phyloP scores from a whole-genome alignment of 805 yeast species.

The Barnettozyma wickerhamii region DNA sequence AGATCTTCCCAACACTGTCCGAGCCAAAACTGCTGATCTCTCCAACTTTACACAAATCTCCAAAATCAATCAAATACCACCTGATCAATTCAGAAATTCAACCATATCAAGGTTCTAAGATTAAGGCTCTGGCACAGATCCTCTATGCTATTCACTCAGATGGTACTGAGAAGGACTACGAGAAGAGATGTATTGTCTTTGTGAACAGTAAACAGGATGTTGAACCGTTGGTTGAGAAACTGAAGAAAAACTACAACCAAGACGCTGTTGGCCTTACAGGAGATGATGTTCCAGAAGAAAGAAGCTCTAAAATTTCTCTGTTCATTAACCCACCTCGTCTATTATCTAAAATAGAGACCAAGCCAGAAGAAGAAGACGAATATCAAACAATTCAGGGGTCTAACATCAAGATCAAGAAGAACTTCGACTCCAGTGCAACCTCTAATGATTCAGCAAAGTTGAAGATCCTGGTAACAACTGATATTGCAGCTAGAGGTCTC shows the following conservation, averaged over 20 bases:
- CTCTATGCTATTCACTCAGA: conserved; percentile 81
- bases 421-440: conserved; percentile 1
- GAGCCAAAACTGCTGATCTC: conserved; percentile 55
- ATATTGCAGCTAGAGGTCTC: conserved; percentile 83
- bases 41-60: conserved; percentile 82
- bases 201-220: conserved; percentile 73
- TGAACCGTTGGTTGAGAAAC: conserved; percentile 47
- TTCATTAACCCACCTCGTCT: conserved; percentile 60
- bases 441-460: conserved; percentile 29
- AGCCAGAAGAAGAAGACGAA: conserved; percentile 11
- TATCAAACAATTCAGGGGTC: conserved; percentile 29
- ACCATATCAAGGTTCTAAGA: conserved; percentile 82
- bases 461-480: conserved; percentile 82
- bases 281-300: conserved; percentile 53
- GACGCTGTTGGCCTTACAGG: conserved; percentile 68
- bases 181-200: conserved; percentile 79
- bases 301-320: conserved; percentile 50
- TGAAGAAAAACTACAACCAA: conserved; percentile 47
- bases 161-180: conserved; percentile 70
- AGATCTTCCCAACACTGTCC: conserved; percentile 55
- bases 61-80: conserved; percentile 65
- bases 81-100: conserved; percentile 70
- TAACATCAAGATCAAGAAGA: conserved; percentile 26
- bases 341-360: conserved; percentile 27
- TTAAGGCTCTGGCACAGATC: conserved; percentile 83